Evolutionary conservation across 169 alveolate species (phyloP), one percentile per base, ranked within the genome.

Genomic region (Plasmodium adleri): DNA sequence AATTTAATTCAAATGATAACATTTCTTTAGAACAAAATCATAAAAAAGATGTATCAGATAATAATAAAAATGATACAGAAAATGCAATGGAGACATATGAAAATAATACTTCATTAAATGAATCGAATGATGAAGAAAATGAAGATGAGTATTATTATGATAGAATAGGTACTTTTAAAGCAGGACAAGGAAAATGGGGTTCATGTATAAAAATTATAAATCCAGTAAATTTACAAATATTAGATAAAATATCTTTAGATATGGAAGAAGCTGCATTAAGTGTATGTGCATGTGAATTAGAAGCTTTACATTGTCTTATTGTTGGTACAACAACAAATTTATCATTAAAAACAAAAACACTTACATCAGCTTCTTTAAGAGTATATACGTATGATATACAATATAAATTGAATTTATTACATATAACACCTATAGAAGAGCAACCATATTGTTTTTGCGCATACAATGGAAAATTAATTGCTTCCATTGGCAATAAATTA

Each of bases 101-200:
- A 15, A 17, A 62, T 15, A 26, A 45, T 17, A 64, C 70, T 49
- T 22, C 56, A 12, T 26, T 50, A n/a, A 72, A 56, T 20, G 90
- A 87, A 13, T 94, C 89, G 45, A 85, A 70, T 43, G 78, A 47
- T 6, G 93, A 86, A 1, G 87, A 86, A 17, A 93, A 91, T 12
- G 93, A 94, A 17, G 94, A 91, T 49, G 86, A 88, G 52, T 80
- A 92, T 7, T 90, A 92, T 58, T 70, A 88, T 59, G 91, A 96
- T 71, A 86, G 95, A 71, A 90, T 95, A n/a, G 97, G 98, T 6
- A 95, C 98, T 67, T 95, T 94, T 86, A 95, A 95, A 74, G 99
- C 99, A 2, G 99, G 98, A 2, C 88, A 83, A 17, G 99, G 99
- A 24, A 98, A 95, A 88, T 97, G 99, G 99, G 99, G 98, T 22